Conservation (phyloP, 2,329 filamentous ascomycete genomes). For the Exserohilum rostratum region DNA sequence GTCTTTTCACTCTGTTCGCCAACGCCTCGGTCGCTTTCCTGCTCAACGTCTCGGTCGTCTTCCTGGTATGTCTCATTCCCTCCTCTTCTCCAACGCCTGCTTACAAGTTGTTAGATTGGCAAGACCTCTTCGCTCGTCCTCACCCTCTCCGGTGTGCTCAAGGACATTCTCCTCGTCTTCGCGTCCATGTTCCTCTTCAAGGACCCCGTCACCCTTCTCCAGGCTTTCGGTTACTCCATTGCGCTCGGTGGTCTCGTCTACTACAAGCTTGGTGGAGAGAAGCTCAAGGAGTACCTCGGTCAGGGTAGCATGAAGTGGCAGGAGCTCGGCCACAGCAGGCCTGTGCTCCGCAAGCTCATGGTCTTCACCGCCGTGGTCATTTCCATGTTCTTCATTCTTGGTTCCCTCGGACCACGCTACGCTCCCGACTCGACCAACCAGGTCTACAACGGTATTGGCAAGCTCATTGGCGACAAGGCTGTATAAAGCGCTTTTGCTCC, state of each 20-base stretch:
- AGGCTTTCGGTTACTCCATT: constrained; percentile 84
- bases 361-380: constrained; percentile 69
- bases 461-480: constrained; percentile 41
- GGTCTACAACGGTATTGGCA: constrained; percentile 43
- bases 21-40: constrained; percentile 81
- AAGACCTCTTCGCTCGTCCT: constrained; percentile 86
- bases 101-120: constrained; percentile 67
- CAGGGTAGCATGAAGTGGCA: constrained; percentile 80
- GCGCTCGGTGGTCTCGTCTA: constrained; percentile 79
- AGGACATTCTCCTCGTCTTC: constrained; percentile 82
- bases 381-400: constrained; percentile 72
- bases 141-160: constrained; percentile 85
- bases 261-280: constrained; percentile 85
- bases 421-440: constrained; percentile 46
- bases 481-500: constrained; percentile 13
- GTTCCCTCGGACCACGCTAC: constrained; percentile 50
- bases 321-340: constrained; percentile 80
- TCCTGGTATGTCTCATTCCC: constrained; percentile 67
- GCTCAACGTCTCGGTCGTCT: constrained; percentile 84
- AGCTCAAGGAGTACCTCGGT: constrained; percentile 77
- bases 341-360: constrained; percentile 77
- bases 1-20: constrained; percentile 71
- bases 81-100: constrained; percentile 13
- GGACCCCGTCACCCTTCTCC: constrained; percentile 73
- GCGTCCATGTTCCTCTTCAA: constrained; percentile 84